phyloP scores from a whole-genome alignment of 352 stramenopile species.

The Globisporangium mamillatum region DNA sequence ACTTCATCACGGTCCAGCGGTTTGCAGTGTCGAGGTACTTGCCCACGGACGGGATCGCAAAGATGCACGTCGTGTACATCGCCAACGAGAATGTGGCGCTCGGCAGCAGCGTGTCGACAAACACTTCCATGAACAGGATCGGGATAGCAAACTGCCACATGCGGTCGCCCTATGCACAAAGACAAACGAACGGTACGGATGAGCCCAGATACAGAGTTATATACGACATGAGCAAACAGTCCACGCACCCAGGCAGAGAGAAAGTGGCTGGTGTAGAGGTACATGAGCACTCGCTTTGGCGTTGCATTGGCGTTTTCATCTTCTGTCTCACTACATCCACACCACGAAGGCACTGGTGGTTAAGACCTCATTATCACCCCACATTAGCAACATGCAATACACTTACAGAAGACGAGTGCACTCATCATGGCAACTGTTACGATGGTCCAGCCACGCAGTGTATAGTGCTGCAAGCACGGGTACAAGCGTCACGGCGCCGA shows the following conservation, averaged over 20 bases:
- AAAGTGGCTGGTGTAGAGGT: slow-evolving; percentile 74
- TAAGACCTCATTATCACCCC: too few relatives aligned
- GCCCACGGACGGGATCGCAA: slow-evolving; percentile 67
- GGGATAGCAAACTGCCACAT: slow-evolving; percentile 83
- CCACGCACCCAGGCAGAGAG: slow-evolving; percentile 67
- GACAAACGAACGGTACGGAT: background rate
- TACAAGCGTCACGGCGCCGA: slow-evolving; percentile 44
- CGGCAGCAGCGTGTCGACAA: slow-evolving; percentile 74
- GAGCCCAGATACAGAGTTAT: background rate
- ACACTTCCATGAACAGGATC: slow-evolving; percentile 86
- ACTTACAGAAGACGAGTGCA: slow-evolving; percentile 33
- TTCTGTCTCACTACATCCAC: background rate
- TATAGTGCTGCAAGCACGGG: slow-evolving; percentile 36
- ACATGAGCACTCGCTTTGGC: slow-evolving; percentile 45
- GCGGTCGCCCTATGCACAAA: slow-evolving; percentile 47
- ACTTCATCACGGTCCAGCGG: slow-evolving; percentile 67
- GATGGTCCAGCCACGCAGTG: slow-evolving; percentile 37
- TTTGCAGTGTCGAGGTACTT: slow-evolving; percentile 60
- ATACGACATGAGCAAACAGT: background rate
- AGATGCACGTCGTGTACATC: slow-evolving; percentile 74
- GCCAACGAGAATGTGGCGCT: slow-evolving; percentile 70
- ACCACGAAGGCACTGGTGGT: too few relatives aligned
- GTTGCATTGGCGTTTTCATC: background rate
- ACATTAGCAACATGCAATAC: too few relatives aligned
- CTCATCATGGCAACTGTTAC: slow-evolving; percentile 11